phyloP scores from a whole-genome alignment of 305 asterid species.

The Fraxinus greggii region DNA sequence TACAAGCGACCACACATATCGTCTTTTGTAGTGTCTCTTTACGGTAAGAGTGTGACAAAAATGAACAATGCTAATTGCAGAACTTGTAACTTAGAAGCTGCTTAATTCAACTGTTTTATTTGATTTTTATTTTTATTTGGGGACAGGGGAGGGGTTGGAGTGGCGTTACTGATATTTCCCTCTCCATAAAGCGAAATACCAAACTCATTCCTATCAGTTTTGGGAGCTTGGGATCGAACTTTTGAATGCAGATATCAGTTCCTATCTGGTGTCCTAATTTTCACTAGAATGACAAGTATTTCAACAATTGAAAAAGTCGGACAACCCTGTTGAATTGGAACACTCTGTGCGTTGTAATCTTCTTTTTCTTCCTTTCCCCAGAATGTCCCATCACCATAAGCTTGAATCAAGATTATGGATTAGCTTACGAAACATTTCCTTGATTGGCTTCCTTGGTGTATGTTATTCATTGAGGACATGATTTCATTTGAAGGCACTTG shows the following conservation, averaged over 20 bases:
- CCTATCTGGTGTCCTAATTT: neutral
- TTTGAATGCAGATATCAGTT: neutral
- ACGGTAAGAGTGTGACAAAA: neutral
- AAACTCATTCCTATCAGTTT: neutral
- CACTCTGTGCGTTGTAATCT: neutral
- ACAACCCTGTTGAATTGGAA: neutral
- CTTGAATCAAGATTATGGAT: neutral
- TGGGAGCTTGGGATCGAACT: neutral
- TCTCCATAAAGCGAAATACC: neutral
- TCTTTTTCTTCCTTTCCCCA: neutral
- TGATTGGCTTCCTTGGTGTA: neutral
- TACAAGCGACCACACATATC: neutral
- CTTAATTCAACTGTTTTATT: neutral
- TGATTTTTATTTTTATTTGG: neutral
- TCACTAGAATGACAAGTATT: neutral
- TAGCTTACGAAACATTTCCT: neutral
- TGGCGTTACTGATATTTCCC: neutral
- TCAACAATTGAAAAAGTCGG: neutral
- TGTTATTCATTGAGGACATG: neutral
- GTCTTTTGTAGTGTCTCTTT: neutral
- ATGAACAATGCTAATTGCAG: slow-evolving; percentile 8
- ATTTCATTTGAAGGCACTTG: neutral
- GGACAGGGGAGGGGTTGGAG: neutral
- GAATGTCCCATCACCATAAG: neutral
- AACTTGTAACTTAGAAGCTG: neutral